Base-by-base conservation (phyloP, 345 rosid species). In the Odontarrhena argentea region DNA sequence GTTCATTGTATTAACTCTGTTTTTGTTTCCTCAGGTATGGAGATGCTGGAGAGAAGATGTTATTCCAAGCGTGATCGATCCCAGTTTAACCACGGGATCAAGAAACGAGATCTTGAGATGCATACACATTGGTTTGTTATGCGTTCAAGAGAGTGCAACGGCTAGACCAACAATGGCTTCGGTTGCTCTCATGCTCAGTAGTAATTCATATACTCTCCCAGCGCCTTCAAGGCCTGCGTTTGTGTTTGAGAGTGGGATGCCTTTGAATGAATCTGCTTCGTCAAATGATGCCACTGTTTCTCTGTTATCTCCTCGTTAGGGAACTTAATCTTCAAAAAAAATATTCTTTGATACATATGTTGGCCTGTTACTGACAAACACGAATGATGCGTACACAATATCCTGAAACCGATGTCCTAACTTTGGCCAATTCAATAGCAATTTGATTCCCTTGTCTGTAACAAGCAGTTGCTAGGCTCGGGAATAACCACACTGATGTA, bases 361-460 rank as follows among this genome's bases (percentile, higher is more conserved):
- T 18, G 22, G 22, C 22, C 22, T 18, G 22, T 18, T 18, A 18
- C 22, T 18, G 22, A 18, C 22, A 18, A 18, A 18, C 1, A 18
- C 22, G 22, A 18, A 18, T 0, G 22, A 32, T 32, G 5, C 6
- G 6, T 32, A 32, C 36, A 32, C 6, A 4, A 32, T 32, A 68
- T 79, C 68, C 58, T 74, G 67, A 38, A 75, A 68, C 36, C 60
- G 77, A 68, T 88, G 96, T 40, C 96, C 96, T 25, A 92, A 68
- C 60, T 75, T 18, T 78, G 5, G 96, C 96, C 9, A 87, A 77
- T 70, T 69, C 85, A 78, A 88, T 81, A 1, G 98, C 98, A 9
- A 70, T 92, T 71, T 89, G 71, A 36, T 89, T 89, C 8, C 92
- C 96, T 83, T 92, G 95, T 59, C 92, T 73, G 24, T 83, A 85